These are phyloP conservation scores for Rhizophagus sp. DNA, from an alignment of 192 early-diverging fungal genomes.

Conservation along the genomic window DNA sequence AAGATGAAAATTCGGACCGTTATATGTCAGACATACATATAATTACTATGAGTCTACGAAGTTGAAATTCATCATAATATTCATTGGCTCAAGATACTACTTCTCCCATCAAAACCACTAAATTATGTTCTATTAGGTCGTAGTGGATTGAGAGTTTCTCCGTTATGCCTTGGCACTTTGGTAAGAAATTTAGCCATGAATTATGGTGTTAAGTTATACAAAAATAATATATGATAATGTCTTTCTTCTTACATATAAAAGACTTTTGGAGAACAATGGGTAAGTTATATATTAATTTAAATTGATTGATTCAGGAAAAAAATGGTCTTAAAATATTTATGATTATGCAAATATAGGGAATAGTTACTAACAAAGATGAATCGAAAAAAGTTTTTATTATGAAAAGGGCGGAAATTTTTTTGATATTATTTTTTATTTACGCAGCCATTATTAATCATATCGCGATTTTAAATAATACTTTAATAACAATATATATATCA, in stretches of 20 bases:
- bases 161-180: constrained; percentile 44
- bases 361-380: constrained; percentile 44
- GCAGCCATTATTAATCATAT: neutral
- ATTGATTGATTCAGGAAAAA: too few species aligned
- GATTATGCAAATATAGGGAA: constrained; percentile 30
- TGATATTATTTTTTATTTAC: constrained; percentile 22
- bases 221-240: too few species aligned
- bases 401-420: constrained; percentile 53
- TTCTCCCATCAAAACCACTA: constrained; percentile 27
- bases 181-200: too few species aligned
- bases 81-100: too few species aligned
- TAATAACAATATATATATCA: neutral
- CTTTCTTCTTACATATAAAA: constrained; percentile 16
- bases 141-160: constrained; percentile 43
- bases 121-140: constrained; percentile 40
- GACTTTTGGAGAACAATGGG: constrained; percentile 45
- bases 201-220: too few species aligned
- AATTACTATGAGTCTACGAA: too few species aligned
- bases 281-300: neutral
- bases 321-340: too few species aligned
- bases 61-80: too few species aligned
- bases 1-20: too few species aligned
- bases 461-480: neutral
- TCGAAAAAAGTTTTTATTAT: constrained; percentile 44
- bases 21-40: too few species aligned